Evolutionary conservation across 2,329 filamentous ascomycete genomes (phyloP).

Genomic region (Chaetomium strumarium): DNA sequence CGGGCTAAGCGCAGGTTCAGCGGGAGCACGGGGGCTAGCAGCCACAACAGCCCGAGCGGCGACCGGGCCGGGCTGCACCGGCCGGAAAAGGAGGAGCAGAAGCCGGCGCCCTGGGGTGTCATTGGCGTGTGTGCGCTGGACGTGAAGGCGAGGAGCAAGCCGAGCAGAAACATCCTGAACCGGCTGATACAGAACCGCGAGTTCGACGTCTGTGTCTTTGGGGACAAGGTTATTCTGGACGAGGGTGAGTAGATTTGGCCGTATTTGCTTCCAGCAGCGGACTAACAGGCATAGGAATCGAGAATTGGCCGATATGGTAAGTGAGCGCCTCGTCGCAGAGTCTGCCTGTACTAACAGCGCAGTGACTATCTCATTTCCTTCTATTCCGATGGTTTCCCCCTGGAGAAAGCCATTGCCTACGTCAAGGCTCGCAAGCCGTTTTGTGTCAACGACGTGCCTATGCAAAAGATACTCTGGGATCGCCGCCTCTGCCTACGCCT

Average conservation of each 20-base stretch:
- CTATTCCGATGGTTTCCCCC: constrained; percentile 93
- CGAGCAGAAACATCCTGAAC: constrained; percentile 92
- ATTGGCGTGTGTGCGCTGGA: constrained; percentile 96
- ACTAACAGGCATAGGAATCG: constrained; percentile 54
- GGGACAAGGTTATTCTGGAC: constrained; percentile 96
- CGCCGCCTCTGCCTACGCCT: constrained; percentile 82
- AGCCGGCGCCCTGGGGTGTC: constrained; percentile 55
- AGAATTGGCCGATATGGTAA: constrained; percentile 89
- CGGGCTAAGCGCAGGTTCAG: constrained; percentile 70
- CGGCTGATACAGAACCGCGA: constrained; percentile 83
- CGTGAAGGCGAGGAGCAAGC: constrained; percentile 93
- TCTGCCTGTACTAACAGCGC: constrained; percentile 3
- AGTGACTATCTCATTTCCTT: constrained; percentile 95
- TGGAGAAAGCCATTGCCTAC: constrained; percentile 96
- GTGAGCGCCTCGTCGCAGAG: constrained; percentile 23
- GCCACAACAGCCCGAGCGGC: constrained; percentile 70
- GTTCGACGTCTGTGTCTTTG: constrained; percentile 96
- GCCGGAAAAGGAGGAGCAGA: constrained; percentile 56
- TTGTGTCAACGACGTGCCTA: constrained; percentile 93
- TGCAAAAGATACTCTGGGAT: constrained; percentile 98
- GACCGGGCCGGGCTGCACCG: constrained; percentile 53
- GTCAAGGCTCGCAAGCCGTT: constrained; percentile 90
- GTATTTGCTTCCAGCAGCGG: background rate
- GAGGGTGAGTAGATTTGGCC: constrained; percentile 55
- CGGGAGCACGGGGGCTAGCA: constrained; percentile 74